These are phyloP conservation scores for Blepharisma stoltei DNA, from an alignment of 73 alveolate genomes.

Conservation along the genomic window DNA sequence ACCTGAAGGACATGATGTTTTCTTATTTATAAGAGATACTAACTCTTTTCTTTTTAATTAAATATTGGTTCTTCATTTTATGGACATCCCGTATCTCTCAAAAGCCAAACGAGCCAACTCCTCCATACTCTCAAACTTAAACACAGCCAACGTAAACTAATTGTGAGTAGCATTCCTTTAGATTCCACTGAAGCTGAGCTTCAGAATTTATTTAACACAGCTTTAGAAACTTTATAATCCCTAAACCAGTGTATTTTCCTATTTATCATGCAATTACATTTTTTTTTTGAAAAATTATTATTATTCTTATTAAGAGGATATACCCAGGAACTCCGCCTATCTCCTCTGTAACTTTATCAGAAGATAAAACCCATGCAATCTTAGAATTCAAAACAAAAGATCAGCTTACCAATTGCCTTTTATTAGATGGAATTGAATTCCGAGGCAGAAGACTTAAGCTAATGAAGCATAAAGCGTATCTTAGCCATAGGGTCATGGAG, in stretches of 20 bases:
- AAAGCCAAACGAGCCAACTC: no score
- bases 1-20: no score
- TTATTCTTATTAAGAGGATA: no score
- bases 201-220: conserved; percentile 43
- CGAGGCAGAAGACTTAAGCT: conserved; percentile 41
- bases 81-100: no score
- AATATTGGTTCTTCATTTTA: no score
- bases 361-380: conserved; percentile 37
- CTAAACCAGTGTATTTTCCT: not conserved
- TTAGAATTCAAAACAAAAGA: conserved; percentile 52
- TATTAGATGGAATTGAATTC: conserved; percentile 49
- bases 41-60: no score
- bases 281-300: no score
- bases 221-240: conserved; percentile 35
- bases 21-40: no score
- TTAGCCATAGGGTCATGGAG: conserved; percentile 50
- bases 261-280: conserved; percentile 28
- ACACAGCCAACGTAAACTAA: conserved; percentile 45
- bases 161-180: conserved; percentile 51
- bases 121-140: conserved; percentile 8
- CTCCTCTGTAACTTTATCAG: conserved; percentile 34
- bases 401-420: conserved; percentile 40
- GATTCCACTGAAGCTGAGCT: conserved; percentile 50
- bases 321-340: conserved; percentile 35
- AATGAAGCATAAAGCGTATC: conserved; percentile 49